phyloP scores from a whole-genome alignment of 192 early-diverging fungal species.

The Backusella circina region DNA sequence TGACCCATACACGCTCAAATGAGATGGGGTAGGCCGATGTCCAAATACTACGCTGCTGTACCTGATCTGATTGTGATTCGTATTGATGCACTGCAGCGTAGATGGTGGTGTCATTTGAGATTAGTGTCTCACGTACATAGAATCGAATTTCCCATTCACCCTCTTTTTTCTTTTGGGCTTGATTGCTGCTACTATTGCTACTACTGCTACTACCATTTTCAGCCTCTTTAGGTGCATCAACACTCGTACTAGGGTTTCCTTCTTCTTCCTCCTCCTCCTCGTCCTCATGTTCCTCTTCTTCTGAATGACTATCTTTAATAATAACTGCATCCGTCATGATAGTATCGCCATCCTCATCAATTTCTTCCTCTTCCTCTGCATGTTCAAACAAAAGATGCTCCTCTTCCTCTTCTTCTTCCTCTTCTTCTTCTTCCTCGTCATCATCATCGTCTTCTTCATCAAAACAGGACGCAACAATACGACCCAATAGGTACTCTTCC shows the following conservation, averaged over 20 bases:
- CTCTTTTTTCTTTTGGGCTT: constrained; percentile 21
- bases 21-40: constrained; percentile 51
- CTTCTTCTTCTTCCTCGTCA: not conserved
- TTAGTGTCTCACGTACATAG: constrained; percentile 41
- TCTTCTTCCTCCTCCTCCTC: not conserved
- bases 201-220: too few relatives aligned
- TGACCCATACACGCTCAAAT: constrained; percentile 38
- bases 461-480: constrained; percentile 31
- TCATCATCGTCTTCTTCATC: constrained; percentile 28
- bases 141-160: constrained; percentile 59
- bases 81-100: constrained; percentile 64
- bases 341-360: constrained; percentile 14
- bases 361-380: not conserved
- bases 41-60: constrained; percentile 48
- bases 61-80: constrained; percentile 28
- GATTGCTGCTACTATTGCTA: too few relatives aligned
- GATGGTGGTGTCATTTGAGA: constrained; percentile 55
- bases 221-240: not conserved
- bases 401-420: not conserved
- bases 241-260: not conserved
- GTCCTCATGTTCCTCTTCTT: not conserved
- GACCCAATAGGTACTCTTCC: constrained; percentile 74
- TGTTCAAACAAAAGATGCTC: not conserved
- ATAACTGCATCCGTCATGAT: constrained; percentile 12
- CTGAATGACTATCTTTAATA: constrained; percentile 1